phyloP scores from a whole-genome alignment of 2,329 filamentous ascomycete species.

The Arthrobotrys musiformis region DNA sequence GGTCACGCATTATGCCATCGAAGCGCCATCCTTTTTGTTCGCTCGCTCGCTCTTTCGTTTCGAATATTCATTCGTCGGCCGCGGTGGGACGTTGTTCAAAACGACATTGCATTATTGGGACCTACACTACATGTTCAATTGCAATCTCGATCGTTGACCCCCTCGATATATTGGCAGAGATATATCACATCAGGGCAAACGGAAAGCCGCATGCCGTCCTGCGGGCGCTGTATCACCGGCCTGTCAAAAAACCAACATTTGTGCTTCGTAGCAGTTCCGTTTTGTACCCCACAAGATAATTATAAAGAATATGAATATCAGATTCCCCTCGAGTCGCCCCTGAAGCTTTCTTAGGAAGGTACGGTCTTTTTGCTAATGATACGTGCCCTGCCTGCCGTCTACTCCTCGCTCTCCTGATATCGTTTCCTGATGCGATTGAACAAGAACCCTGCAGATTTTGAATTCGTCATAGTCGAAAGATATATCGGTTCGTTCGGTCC shows the following conservation, averaged over 20 bases:
- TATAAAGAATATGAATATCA: not conserved
- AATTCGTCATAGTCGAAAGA: slow-evolving; percentile 21
- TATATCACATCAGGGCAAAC: not conserved
- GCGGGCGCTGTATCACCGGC: slow-evolving; percentile 26
- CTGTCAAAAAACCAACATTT: slow-evolving; percentile 28
- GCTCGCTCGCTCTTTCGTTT: no score
- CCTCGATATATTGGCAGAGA: not conserved
- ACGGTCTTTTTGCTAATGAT: not conserved
- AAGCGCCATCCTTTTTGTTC: slow-evolving; percentile 34
- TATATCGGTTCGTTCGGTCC: no score
- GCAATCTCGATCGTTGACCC: not conserved
- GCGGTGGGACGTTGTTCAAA: slow-evolving; percentile 40
- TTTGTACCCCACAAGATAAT: not conserved
- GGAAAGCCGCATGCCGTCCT: slow-evolving; percentile 29
- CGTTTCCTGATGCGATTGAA: not conserved
- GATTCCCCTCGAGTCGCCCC: no score
- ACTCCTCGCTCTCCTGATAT: not conserved
- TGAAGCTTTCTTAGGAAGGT: slow-evolving; percentile 18
- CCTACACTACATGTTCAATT: not conserved
- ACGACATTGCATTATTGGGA: slow-evolving; percentile 20
- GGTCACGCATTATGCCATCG: slow-evolving; percentile 39
- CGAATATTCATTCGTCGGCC: no score
- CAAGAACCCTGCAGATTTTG: not conserved
- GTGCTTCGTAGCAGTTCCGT: not conserved
- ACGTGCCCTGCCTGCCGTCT: no score